Percentiles rank a stretch among this genome's conserved stretches.
These are phyloP conservation scores for Penicillium parvum DNA, from an alignment of 495 filamentous ascomycete genomes.

Conservation along the genomic window DNA sequence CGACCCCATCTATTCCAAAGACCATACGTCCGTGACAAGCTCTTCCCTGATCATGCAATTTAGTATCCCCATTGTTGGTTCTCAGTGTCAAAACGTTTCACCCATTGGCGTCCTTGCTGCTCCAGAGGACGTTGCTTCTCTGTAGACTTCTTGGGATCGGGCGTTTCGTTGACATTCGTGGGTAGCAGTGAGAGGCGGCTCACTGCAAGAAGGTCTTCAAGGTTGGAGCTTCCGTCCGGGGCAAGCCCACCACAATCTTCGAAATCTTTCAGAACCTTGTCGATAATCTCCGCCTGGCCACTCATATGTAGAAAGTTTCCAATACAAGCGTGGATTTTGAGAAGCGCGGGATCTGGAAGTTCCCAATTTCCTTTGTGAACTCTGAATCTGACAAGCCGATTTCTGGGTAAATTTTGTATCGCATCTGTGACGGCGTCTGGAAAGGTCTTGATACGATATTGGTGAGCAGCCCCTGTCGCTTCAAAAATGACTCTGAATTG, in stretches of 20 bases:
- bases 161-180: conserved; percentile 6
- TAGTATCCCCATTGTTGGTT: not conserved
- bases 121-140: conserved; percentile 7
- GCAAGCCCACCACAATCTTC: conserved; percentile 12
- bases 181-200: conserved; percentile 9
- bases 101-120: conserved; percentile 4
- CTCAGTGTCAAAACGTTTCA: conserved; percentile 3
- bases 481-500: conserved; percentile 12
- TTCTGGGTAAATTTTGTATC: conserved; percentile 9
- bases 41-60: not conserved
- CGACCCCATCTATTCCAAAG: too few relatives aligned
- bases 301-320: conserved; percentile 15
- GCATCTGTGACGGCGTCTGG: conserved; percentile 2
- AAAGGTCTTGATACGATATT: conserved; percentile 18
- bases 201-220: conserved; percentile 14
- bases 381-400: conserved; percentile 10
- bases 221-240: conserved; percentile 10
- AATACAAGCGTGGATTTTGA: conserved; percentile 15
- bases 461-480: conserved; percentile 8
- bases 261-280: conserved; percentile 11
- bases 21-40: not conserved
- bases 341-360: conserved; percentile 13
- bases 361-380: conserved; percentile 13
- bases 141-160: conserved; percentile 5
- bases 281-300: conserved; percentile 12